These are phyloP conservation scores for Sclerotinia trifoliorum DNA, from an alignment of 2,329 filamentous ascomycete species.

Conservation along the genomic window DNA sequence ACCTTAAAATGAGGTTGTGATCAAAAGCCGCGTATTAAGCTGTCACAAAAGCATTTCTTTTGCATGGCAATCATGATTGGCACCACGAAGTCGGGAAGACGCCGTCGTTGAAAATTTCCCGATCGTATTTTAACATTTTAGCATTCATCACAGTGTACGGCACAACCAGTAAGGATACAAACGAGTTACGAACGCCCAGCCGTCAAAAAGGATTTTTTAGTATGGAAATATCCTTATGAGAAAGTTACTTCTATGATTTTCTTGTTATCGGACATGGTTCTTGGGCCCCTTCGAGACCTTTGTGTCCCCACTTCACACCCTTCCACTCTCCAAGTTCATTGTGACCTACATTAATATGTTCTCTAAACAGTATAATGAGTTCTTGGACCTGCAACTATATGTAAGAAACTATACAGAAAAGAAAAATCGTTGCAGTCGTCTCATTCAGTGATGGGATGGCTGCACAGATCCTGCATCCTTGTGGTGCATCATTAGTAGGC, in stretches of 20 bases:
- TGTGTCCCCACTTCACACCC: neutral
- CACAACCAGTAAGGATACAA: neutral
- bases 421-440: neutral
- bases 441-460: constrained; percentile 19
- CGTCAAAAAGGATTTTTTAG: neutral
- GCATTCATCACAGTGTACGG: neutral
- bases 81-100: neutral
- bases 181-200: neutral
- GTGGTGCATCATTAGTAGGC: constrained; percentile 14
- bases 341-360: neutral
- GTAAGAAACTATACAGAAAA: neutral
- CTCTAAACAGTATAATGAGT: neutral
- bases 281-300: neutral
- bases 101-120: neutral
- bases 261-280: constrained; percentile 5
- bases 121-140: neutral
- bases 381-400: constrained; percentile 2
- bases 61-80: constrained; percentile 6
- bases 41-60: neutral
- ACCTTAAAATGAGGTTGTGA: neutral
- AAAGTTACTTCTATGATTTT: constrained; percentile 1
- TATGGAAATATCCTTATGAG: neutral
- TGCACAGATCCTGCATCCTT: constrained; percentile 20
- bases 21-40: neutral
- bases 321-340: constrained; percentile 10